Evolutionary conservation across 768 basidiomycete species (phyloP), one percentile per base, ranked within the genome.

Genomic region (Serpula lacrymans): DNA sequence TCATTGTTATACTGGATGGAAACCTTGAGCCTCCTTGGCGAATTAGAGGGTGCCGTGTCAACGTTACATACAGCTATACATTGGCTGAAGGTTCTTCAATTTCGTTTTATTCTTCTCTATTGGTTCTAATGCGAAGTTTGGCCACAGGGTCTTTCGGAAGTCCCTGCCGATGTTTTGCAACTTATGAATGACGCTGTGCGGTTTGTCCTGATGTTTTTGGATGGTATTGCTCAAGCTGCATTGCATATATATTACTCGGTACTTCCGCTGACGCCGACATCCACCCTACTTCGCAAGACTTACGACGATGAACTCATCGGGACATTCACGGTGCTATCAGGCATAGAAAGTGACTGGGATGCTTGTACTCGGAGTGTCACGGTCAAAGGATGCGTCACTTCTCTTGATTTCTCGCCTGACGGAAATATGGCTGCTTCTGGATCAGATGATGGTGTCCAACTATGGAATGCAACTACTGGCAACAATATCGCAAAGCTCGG

Each of bases 81-180:
- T 5, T 54, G 52, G 53, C 6, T 53, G 9, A 47, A 43, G 39
- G 53, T 50, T n/a, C n/a, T n/a, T n/a, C n/a, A n/a, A n/a, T n/a
- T n/a, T 8, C 24, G 47, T 9, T 13, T 14, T 8, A 2, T 8
- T 9, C 12, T 3, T 22, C 6, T 16, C 29, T 3, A 17, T 17
- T 10, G 11, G 14, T 27, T 28, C n/a, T 12, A 27, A 24, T 20
- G 26, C n/a, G n/a, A n/a, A n/a, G n/a, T 9, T 29, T 16, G 30
- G 6, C 30, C 23, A n/a, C 29, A 52, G 51, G 13, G 14, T 14
- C 46, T 42, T 7, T 40, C 47, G 14, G 31, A 36, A 11, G 37
- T 42, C 11, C 50, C 54, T 3, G 16, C 22, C 16, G 42, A 52
- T 8, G 17, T 13, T 1, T 8, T 53, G 6, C 13, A 6, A 3